A percentile compares a stretch with the other conserved stretches of the same genome.
Evolutionary conservation across 2,329 filamentous ascomycete genomes (phyloP).

Genomic region (Trichoderma sp.): DNA sequence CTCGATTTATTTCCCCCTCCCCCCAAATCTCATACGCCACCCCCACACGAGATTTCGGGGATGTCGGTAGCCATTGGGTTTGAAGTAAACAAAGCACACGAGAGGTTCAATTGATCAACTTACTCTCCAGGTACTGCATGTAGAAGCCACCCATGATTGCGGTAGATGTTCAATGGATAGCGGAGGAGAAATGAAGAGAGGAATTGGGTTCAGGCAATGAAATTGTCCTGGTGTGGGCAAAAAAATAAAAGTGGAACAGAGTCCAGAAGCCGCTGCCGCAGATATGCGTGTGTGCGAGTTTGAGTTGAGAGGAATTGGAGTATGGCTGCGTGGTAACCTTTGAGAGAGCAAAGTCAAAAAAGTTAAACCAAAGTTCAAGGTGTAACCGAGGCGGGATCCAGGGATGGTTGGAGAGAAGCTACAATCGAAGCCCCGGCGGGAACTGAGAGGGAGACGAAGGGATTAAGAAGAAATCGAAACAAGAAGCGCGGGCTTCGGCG

Average conservation of each 20-base stretch:
- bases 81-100: constrained; percentile 19
- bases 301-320: constrained; percentile 8
- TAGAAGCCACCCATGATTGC: constrained; percentile 64
- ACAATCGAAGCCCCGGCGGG: constrained; percentile 59
- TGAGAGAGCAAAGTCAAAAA: neutral
- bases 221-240: constrained; percentile 14
- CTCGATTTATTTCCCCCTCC: neutral
- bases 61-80: constrained; percentile 26
- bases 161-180: constrained; percentile 15
- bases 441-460: constrained; percentile 35
- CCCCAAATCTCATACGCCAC: constrained; percentile 20
- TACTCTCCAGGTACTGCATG: constrained; percentile 75
- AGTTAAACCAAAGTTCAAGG: neutral
- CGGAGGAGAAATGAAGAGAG: neutral
- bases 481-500: constrained; percentile 8
- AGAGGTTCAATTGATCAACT: constrained; percentile 43
- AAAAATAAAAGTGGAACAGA: constrained; percentile 29
- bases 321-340: constrained; percentile 11
- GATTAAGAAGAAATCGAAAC: constrained; percentile 23
- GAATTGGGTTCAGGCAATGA: constrained; percentile 9
- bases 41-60: constrained; percentile 23
- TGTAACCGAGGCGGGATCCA: constrained; percentile 14
- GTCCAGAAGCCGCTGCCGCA: constrained; percentile 9
- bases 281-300: constrained; percentile 11
- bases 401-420: constrained; percentile 36